Percentiles rank a stretch among this genome's conserved stretches.
These are phyloP conservation scores for Metarhizium robertsii DNA, from an alignment of 2,329 filamentous ascomycete genomes.

Conservation along the genomic window DNA sequence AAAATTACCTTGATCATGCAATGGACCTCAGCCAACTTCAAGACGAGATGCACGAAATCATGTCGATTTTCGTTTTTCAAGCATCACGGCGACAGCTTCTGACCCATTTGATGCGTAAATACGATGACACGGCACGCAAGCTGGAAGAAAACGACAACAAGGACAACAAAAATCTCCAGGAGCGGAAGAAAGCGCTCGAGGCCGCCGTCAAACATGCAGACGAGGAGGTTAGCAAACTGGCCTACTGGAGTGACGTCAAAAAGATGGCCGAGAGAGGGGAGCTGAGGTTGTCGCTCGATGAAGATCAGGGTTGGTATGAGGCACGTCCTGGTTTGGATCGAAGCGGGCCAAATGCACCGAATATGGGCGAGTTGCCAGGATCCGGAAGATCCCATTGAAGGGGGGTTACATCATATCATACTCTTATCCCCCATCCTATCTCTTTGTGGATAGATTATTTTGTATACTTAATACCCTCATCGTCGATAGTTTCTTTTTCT, in stretches of 20 bases:
- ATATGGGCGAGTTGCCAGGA: slow-evolving; percentile 11
- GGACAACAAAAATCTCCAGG: slow-evolving; percentile 19
- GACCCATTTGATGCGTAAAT: slow-evolving; percentile 54
- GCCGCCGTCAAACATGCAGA: slow-evolving; percentile 69
- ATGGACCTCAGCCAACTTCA: slow-evolving; percentile 69
- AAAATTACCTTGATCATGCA: slow-evolving; percentile 70
- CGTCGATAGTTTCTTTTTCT: background rate
- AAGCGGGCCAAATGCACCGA: slow-evolving; percentile 36
- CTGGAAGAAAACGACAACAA: slow-evolving; percentile 29
- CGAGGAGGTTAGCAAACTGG: slow-evolving; percentile 68
- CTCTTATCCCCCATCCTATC: background rate
- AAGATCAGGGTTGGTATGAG: slow-evolving; percentile 24
- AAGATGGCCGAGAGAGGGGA: slow-evolving; percentile 50
- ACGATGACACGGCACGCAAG: slow-evolving; percentile 30
- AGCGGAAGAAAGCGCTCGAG: slow-evolving; percentile 57
- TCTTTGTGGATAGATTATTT: background rate
- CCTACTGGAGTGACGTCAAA: slow-evolving; percentile 83
- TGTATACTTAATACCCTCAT: background rate
- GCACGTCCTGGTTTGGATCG: slow-evolving; percentile 44
- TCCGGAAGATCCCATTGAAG: background rate
- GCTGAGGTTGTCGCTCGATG: slow-evolving; percentile 33
- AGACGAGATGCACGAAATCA: slow-evolving; percentile 72
- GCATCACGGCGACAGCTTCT: slow-evolving; percentile 72
- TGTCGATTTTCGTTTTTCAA: slow-evolving; percentile 84
- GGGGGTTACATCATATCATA: background rate